phyloP scores from a whole-genome alignment of 768 basidiomycete genomes.

The Mycena latifolia region DNA sequence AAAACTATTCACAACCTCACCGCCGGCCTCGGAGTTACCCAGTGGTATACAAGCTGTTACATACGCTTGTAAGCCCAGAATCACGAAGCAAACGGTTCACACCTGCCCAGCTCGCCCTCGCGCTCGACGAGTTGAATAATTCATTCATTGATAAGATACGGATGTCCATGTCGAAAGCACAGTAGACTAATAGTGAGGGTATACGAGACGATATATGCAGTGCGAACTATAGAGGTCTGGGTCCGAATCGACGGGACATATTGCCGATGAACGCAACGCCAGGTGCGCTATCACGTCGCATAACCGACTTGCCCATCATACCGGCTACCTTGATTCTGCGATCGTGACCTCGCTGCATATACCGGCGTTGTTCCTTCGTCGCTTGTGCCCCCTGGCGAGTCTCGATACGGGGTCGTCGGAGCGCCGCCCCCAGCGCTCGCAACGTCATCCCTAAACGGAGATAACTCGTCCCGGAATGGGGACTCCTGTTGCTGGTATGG shows the following conservation, averaged over 20 bases:
- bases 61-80: too few relatives aligned
- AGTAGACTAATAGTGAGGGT: conserved; percentile 7
- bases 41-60: too few relatives aligned
- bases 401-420: conserved; percentile 31
- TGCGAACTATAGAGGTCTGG: background rate
- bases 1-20: too few relatives aligned
- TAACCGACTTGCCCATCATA: conserved; percentile 30
- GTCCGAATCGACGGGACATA: background rate
- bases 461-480: conserved; percentile 35
- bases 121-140: conserved; percentile 8
- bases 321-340: conserved; percentile 18
- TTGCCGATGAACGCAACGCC: background rate
- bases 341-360: conserved; percentile 27
- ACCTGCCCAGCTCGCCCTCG: too few relatives aligned
- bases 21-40: too few relatives aligned
- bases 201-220: conserved; percentile 15
- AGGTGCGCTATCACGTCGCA: conserved; percentile 25
- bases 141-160: conserved; percentile 11
- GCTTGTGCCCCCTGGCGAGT: conserved; percentile 25
- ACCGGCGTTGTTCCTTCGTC: conserved; percentile 34
- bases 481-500: conserved; percentile 31
- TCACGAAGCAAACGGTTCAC: too few relatives aligned
- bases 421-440: conserved; percentile 1
- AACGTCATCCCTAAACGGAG: conserved; percentile 31
- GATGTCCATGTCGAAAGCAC: conserved; percentile 10